Conservation (phyloP, 2,329 filamentous ascomycete species). For the Aspergillus sp. region DNA sequence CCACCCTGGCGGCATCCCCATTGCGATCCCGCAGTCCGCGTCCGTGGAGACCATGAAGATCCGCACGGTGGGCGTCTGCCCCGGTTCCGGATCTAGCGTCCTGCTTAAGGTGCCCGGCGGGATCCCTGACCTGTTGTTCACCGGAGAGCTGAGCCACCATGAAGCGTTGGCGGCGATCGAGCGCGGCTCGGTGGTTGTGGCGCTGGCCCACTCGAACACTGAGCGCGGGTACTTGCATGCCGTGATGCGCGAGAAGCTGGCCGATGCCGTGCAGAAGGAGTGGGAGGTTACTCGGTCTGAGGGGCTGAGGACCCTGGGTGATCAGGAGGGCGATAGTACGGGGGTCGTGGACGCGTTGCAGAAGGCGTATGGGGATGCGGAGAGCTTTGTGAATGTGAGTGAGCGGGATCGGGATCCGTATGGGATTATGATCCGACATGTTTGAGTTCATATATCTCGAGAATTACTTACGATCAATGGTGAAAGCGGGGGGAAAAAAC, state of each 20-base stretch:
- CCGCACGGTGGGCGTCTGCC: conserved; percentile 77
- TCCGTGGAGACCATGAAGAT: conserved; percentile 58
- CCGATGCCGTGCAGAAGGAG: conserved; percentile 56
- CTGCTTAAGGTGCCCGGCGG: conserved; percentile 59
- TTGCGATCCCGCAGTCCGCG: conserved; percentile 62
- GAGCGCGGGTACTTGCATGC: conserved; percentile 78
- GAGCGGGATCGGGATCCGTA: conserved; percentile 84
- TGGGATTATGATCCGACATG: conserved; percentile 60
- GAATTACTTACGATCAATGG: no score
- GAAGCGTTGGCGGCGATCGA: conserved; percentile 85
- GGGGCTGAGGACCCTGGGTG: conserved; percentile 34
- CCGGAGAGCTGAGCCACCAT: conserved; percentile 91
- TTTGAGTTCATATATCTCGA: conserved; percentile 1
- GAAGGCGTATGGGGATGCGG: conserved; percentile 53
- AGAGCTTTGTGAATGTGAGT: conserved; percentile 70
- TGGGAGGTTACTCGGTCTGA: conserved; percentile 52
- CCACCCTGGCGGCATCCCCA: conserved; percentile 63
- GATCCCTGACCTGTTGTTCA: conserved; percentile 77
- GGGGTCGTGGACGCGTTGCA: conserved; percentile 35
- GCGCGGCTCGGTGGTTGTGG: conserved; percentile 76
- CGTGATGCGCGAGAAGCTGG: conserved; percentile 67
- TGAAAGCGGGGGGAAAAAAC: background rate
- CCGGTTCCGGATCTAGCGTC: conserved; percentile 76
- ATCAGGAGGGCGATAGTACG: conserved; percentile 18
- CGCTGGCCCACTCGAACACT: conserved; percentile 89